A percentile compares a stretch with the other conserved stretches of the same genome.
These are phyloP conservation scores for Myrmaecium sp. DNA, from an alignment of 2,329 filamentous ascomycete genomes.

Conservation along the genomic window DNA sequence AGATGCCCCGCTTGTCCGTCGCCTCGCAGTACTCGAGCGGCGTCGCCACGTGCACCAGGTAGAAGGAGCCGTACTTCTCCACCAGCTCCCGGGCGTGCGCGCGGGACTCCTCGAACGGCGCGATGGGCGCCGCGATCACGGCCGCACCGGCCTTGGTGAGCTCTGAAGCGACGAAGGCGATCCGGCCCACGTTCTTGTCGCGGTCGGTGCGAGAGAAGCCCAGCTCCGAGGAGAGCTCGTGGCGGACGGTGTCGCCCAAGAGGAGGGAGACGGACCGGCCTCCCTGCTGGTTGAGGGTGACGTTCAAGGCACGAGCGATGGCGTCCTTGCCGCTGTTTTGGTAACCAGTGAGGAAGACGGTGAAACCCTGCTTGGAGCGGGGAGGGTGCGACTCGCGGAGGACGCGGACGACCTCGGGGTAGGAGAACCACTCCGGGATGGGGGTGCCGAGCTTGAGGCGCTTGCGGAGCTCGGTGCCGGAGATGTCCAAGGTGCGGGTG, in stretches of 20 bases:
- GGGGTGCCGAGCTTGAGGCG: slow-evolving; percentile 82
- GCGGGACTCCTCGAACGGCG: slow-evolving; percentile 70
- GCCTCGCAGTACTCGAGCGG: slow-evolving; percentile 84
- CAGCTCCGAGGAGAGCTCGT: slow-evolving; percentile 84
- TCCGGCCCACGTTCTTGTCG: slow-evolving; percentile 86
- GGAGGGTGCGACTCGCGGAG: slow-evolving; percentile 92
- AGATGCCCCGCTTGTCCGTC: slow-evolving; percentile 87
- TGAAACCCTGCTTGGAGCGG: slow-evolving; percentile 85
- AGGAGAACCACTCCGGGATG: slow-evolving; percentile 99
- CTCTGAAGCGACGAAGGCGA: slow-evolving; percentile 90
- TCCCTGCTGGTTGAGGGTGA: slow-evolving; percentile 94
- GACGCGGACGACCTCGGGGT: slow-evolving; percentile 94
- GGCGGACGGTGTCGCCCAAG: slow-evolving; percentile 85
- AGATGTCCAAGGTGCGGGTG: slow-evolving; percentile 51
- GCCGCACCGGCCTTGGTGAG: slow-evolving; percentile 83
- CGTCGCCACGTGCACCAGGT: slow-evolving; percentile 87
- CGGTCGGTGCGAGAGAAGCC: slow-evolving; percentile 90
- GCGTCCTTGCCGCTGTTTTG: slow-evolving; percentile 95
- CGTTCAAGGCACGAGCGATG: slow-evolving; percentile 85
- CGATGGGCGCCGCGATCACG: slow-evolving; percentile 92
- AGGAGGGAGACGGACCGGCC: slow-evolving; percentile 88
- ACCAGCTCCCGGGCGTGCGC: slow-evolving; percentile 67
- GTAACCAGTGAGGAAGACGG: slow-evolving; percentile 93
- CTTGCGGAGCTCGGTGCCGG: slow-evolving; percentile 63
- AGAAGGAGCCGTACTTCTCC: slow-evolving; percentile 80